Evolutionary conservation across 768 basidiomycete species (phyloP).

Genomic region (Kwoniella mangroviensis): DNA sequence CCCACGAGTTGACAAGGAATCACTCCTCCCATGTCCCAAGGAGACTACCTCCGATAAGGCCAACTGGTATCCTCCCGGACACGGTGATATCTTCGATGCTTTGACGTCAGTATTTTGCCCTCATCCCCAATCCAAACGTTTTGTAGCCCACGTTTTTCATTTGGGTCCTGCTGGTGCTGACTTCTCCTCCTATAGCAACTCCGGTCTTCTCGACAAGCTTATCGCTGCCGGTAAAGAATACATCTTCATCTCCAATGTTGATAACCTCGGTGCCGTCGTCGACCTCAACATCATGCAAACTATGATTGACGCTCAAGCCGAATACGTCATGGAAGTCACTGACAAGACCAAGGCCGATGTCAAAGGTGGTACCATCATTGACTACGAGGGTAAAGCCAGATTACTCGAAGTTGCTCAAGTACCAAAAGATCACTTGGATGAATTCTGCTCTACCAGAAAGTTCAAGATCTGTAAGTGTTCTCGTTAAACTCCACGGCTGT

Average conservation of each 20-base stretch:
- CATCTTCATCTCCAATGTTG: constrained; percentile 95
- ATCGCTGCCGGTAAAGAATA: constrained; percentile 93
- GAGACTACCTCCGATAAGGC: constrained; percentile 80
- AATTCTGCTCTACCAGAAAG: constrained; percentile 83
- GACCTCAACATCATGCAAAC: constrained; percentile 79
- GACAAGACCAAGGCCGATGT: constrained; percentile 95
- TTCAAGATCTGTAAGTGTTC: constrained; percentile 81
- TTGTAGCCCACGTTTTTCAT: neutral
- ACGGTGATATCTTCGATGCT: constrained; percentile 95
- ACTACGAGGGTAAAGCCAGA: constrained; percentile 85
- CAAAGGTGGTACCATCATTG: constrained; percentile 81
- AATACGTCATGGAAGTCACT: constrained; percentile 94
- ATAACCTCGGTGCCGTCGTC: constrained; percentile 90
- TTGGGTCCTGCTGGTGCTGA: constrained; percentile 5
- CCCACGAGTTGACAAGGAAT: constrained; percentile 89
- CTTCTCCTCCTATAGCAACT: constrained; percentile 63
- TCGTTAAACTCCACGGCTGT: too few relatives aligned
- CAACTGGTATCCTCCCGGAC: constrained; percentile 95
- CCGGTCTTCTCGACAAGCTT: constrained; percentile 86
- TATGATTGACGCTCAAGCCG: constrained; percentile 78
- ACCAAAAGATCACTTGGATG: constrained; percentile 87
- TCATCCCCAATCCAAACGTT: neutral
- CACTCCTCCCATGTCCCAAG: constrained; percentile 80
- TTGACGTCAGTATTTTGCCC: constrained; percentile 60
- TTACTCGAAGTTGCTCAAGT: constrained; percentile 94